Base-by-base conservation (phyloP, 495 filamentous ascomycete species). In the Penicillium tannophilum region DNA sequence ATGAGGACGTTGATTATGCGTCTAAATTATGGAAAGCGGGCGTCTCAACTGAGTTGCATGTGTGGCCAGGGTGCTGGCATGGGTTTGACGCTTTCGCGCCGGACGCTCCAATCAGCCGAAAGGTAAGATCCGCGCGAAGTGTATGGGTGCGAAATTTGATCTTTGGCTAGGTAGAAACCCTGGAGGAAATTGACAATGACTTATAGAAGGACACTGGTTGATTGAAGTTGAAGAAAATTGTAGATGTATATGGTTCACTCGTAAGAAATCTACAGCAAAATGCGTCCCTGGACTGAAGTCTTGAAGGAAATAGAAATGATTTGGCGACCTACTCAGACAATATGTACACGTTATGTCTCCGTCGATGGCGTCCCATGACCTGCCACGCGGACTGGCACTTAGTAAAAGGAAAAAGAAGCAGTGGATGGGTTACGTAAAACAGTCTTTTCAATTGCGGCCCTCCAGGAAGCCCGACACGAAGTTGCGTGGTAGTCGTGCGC, bases 401-500 rank as follows among this genome's bases (percentile, higher is more conserved):
- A 60, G 62, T 42, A 54, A 67, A 68, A 61, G 58, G 48, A 46
- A 55, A 43, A 61, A 59, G 23, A 59, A 61, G 62, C 53, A 60
- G 48, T 55, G 55, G 60, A 63, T 52, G 54, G 55, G 42, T 49
- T 57, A 62, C 42, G 55, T 41, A 49, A 48, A 61, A 56, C 24
- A 56, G 39, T 44, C 45, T 59, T 67, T 72, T 67, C 62, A 79
- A 69, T 79, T 79, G 66, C 77, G 77, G 62, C 77, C 77, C 86
- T 98, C 90, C 69, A 98, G 79, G 82, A 98, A 98, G 31, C 92
- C 91, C 60, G 83, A 81, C 76, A 98, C 92, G 77, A 98, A 98
- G 74, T 85, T 91, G 56, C 83, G 79, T 30, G 94, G 94, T 74
- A 96, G 76, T 63, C 83, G 84, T 57, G 89, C 88, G 60, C 82